Base-by-base conservation (phyloP, 78 protist genomes). In the Pigoraptor vietnamica region DNA sequence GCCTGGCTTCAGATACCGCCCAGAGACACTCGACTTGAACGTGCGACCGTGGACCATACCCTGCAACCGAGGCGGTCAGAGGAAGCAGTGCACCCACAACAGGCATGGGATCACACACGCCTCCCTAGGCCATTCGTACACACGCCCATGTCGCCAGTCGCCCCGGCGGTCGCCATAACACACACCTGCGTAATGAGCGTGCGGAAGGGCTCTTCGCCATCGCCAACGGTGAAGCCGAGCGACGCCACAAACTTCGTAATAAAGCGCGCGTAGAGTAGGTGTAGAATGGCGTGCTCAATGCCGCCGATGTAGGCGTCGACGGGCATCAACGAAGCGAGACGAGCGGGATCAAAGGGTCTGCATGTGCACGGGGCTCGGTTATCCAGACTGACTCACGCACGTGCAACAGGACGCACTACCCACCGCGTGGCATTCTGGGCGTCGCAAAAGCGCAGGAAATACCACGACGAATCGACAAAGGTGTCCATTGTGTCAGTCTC, bases 401-500 rank as follows among this genome's bases (percentile, higher is more conserved):
- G 14, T 48, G 29, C 6, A 48, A 14, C 67, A 48, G 29, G 14
- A 6, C 6, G 29, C 67, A 48, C 29, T 2, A 89, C 92, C 19
- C 36, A 93, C 96, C 37, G 55, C 14, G 39, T 56, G 39, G 37
- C 35, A n/a, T 96, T 95, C 34, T 92, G 90, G 1, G 92, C 86
- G 81, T 95, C 97, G 29, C 84, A 39, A 86, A 83, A 97, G 81
- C 98, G 92, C 24, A 93, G 86, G 82, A 88, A 97, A 81, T 97
- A 97, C 97, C 97, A 97, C 24, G 98, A 94, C 2, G 97, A 95
- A 89, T 97, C 98, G 56, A 97, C 98, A 92, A 97, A 97, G 34
- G 98, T 97, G 92, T 97, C 98, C 98, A 97, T 95, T 0, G 98
- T 96, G 93, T 97, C 97, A 0, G 95, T 93, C 40, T 97, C 98